Evolutionary conservation across 257 asterid species (phyloP).

Genomic region (Nicotiana benthamiana): DNA sequence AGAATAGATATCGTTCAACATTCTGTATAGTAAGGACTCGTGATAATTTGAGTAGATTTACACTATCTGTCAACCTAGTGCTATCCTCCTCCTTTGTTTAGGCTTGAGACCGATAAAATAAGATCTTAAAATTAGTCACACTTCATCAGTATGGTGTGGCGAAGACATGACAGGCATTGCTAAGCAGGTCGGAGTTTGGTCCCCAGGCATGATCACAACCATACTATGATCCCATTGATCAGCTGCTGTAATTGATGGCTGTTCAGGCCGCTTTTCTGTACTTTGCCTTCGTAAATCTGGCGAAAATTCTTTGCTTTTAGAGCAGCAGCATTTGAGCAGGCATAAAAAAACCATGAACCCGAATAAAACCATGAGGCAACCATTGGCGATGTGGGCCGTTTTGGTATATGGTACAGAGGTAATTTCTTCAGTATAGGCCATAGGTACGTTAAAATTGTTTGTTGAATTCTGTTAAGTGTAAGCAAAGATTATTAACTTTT

Average conservation of each 20-base stretch:
- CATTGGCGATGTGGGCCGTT: constrained; percentile 2
- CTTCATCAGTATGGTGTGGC: constrained; percentile 1
- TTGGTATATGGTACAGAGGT: not conserved
- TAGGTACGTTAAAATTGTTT: not conserved
- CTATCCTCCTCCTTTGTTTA: not conserved
- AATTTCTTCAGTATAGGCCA: not conserved
- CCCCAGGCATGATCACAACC: constrained; percentile 22
- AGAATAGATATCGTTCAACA: not conserved
- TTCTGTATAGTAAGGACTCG: not conserved
- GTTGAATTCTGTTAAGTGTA: not conserved
- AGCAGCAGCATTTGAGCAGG: constrained; percentile 10
- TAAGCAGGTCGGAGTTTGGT: constrained; percentile 11
- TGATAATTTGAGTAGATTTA: not conserved
- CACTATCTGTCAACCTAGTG: not conserved
- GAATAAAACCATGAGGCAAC: constrained; percentile 1
- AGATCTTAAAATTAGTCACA: not conserved
- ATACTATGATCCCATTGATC: constrained; percentile 2
- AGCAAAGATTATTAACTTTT: not conserved
- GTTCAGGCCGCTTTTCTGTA: not conserved
- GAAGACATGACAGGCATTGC: constrained; percentile 16
- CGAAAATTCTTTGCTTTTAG: not conserved
- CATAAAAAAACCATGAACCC: not conserved
- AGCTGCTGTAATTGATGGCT: not conserved
- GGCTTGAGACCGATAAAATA: not conserved
- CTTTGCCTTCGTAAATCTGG: not conserved